Conservation (phyloP, 768 basidiomycete species). For the Dendrothele bispora region DNA sequence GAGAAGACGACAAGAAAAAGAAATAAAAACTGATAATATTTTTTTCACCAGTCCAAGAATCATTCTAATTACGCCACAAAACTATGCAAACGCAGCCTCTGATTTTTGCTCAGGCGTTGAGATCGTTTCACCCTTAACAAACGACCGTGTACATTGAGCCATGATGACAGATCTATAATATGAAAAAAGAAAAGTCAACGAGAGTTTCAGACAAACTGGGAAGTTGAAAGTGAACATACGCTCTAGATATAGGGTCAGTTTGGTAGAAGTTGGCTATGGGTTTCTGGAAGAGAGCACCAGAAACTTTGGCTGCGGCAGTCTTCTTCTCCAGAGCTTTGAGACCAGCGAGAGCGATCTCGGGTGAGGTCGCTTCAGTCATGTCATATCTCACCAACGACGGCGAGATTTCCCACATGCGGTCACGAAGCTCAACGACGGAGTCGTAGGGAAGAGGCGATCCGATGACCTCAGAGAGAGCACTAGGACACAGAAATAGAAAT, state of each 20-base stretch:
- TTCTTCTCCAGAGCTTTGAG: slow-evolving; percentile 55
- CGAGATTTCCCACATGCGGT: slow-evolving; percentile 96
- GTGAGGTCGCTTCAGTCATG: slow-evolving; percentile 71
- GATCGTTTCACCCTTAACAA: slow-evolving; percentile 72
- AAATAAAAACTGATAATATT: too few relatives aligned
- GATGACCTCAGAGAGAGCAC: slow-evolving; percentile 89
- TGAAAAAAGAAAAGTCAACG: slow-evolving; percentile 1
- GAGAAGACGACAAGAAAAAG: too few relatives aligned
- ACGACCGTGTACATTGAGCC: slow-evolving; percentile 90
- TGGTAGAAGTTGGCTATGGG: slow-evolving; percentile 94
- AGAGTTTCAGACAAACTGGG: not conserved
- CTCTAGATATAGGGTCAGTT: slow-evolving; percentile 93
- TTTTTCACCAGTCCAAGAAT: too few relatives aligned
- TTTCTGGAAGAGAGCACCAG: slow-evolving; percentile 66
- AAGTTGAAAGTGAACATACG: slow-evolving; percentile 43
- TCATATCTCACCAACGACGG: slow-evolving; percentile 89
- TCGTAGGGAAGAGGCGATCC: slow-evolving; percentile 86
- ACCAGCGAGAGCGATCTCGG: slow-evolving; percentile 70
- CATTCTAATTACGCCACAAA: slow-evolving; percentile 5
- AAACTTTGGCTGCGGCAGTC: slow-evolving; percentile 54
- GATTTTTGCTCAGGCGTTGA: slow-evolving; percentile 48
- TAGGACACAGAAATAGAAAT: slow-evolving; percentile 21
- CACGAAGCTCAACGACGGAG: slow-evolving; percentile 77
- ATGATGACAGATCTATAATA: slow-evolving; percentile 81
- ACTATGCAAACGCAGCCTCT: slow-evolving; percentile 43